Evolutionary conservation across 768 basidiomycete species (phyloP), one percentile per base, ranked within the genome.

Genomic region (Lactarius sp.): DNA sequence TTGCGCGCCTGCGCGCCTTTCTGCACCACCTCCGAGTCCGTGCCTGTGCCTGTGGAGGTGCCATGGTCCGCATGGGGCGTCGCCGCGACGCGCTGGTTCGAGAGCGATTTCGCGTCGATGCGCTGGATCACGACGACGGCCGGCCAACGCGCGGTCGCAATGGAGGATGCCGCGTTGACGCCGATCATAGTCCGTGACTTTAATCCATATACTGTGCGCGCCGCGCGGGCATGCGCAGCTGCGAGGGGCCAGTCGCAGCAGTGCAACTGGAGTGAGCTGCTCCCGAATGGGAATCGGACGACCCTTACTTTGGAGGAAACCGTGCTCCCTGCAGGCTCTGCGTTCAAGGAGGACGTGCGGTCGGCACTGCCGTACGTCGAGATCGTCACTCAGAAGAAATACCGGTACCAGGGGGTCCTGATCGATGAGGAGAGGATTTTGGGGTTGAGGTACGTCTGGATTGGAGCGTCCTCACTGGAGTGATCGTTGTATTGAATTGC

Each of bases 71-170:
- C 56, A 1, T 74, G 73, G 73, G 73, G 72, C 13, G 61, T 68
- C 33, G 22, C 59, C 0, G 53, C 46, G 4, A 69, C 69, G 33
- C 70, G 72, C 31, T 71, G 70, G 69, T 72, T 72, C 52, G 62
- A 67, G 18, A 62, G 61, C 52, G 70, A 72, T 36, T 62, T 60
- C 12, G 55, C 65, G 2, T 63, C 68, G 13, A 67, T 66, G 47
- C 70, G 70, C 10, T 74, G 73, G 73, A 73, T 74, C 59, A 73
- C 73, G 52, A 71, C 71, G 34, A 72, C 71, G 4, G 71, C 70
- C 27, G 73, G 73, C 10, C 72, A 74, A 59, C 70, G 73, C 31
- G 68, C 65, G 44, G 69, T 73, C 58, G 53, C 52, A 8, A 57
- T 62, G 52, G 60, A 62, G 13, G 60, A 63, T 6, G 42, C 33